Percentiles rank a stretch among this genome's conserved stretches.
These are phyloP conservation scores for Termitomyces bulborhizus DNA, from an alignment of 768 basidiomycete genomes.

Conservation along the genomic window DNA sequence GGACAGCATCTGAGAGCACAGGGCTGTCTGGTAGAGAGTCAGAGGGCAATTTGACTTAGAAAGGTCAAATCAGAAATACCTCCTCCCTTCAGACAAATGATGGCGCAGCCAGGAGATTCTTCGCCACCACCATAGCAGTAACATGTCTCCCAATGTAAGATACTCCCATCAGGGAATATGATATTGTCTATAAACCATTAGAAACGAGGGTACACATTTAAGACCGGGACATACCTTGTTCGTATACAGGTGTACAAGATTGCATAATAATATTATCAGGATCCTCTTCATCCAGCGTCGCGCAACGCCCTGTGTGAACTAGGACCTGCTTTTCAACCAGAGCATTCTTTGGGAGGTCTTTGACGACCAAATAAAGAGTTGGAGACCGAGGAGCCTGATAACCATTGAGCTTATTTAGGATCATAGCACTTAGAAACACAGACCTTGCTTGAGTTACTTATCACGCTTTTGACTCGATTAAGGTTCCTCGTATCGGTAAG, in stretches of 20 bases:
- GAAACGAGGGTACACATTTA: background rate
- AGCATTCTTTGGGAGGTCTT: conserved; percentile 66
- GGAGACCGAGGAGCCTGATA: conserved; percentile 19
- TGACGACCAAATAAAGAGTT: conserved; percentile 56
- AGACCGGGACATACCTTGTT: conserved; percentile 29
- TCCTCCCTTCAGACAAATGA: conserved; percentile 37
- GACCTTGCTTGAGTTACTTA: conserved; percentile 19
- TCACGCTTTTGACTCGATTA: conserved; percentile 32
- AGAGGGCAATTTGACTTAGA: background rate
- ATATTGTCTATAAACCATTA: background rate
- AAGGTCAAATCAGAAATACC: conserved; percentile 15
- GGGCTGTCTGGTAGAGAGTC: conserved; percentile 6
- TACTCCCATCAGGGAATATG: conserved; percentile 4
- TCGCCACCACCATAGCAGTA: conserved; percentile 29
- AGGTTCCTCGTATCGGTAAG: conserved; percentile 38
- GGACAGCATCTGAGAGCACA: conserved; percentile 4
- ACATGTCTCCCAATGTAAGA: conserved; percentile 44
- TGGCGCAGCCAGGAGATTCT: conserved; percentile 27
- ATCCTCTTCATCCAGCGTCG: conserved; percentile 41
- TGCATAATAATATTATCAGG: conserved; percentile 28
- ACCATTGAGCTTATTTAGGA: background rate
- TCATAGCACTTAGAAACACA: conserved; percentile 4
- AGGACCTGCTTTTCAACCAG: conserved; percentile 72
- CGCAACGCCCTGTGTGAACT: conserved; percentile 58
- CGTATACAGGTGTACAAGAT: conserved; percentile 28